Conservation (phyloP, 352 stramenopile species). For the Phytophthora multivora region DNA sequence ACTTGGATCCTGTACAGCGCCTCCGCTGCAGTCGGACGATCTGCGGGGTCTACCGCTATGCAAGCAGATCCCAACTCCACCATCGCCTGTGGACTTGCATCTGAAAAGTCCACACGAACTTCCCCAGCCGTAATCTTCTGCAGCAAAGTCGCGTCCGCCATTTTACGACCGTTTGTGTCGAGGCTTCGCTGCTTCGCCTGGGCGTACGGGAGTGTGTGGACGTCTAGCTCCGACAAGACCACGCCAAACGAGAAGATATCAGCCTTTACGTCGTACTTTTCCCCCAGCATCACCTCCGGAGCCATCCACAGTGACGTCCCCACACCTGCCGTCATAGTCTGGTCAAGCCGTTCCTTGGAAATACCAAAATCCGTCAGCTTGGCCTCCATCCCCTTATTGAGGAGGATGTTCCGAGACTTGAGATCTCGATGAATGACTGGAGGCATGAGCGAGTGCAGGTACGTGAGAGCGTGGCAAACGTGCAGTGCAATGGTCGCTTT, state of each 20-base stretch:
- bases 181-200: not conserved
- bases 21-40: conserved; percentile 26
- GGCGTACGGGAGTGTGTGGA: conserved; percentile 11
- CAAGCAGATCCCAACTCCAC: conserved; percentile 22
- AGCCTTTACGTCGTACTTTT: conserved; percentile 10
- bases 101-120: conserved; percentile 7
- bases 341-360: conserved; percentile 49
- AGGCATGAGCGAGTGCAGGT: conserved; percentile 21
- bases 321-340: conserved; percentile 25
- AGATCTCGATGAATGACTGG: conserved; percentile 51
- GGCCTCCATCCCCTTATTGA: conserved; percentile 43
- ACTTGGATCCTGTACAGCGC: conserved; percentile 29
- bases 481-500: conserved; percentile 38
- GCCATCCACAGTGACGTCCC: conserved; percentile 24
- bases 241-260: conserved; percentile 24
- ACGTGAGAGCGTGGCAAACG: conserved; percentile 38
- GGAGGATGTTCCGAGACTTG: conserved; percentile 35
- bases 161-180: conserved; percentile 1
- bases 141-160: conserved; percentile 11
- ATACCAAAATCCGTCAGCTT: conserved; percentile 77
- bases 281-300: conserved; percentile 20
- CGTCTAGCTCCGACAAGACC: conserved; percentile 17
- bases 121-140: conserved; percentile 5
- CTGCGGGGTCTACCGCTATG: conserved; percentile 24
- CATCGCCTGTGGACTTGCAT: not conserved